Evolutionary conservation across 495 filamentous ascomycete species (phyloP), one percentile per base, ranked within the genome.

Genomic region (Penicillium taxi): DNA sequence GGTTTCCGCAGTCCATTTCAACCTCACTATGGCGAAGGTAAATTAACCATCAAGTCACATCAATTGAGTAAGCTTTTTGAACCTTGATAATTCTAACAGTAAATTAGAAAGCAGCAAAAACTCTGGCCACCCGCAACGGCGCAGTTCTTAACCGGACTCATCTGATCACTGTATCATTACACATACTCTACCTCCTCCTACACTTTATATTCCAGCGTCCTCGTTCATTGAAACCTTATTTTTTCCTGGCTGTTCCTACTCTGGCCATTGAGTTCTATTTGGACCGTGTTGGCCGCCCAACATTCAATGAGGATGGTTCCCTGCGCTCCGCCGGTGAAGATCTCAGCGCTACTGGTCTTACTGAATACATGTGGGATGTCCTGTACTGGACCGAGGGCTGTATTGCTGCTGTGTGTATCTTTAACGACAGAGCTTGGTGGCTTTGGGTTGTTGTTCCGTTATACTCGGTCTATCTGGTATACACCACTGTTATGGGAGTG

Each of bases 341-440:
- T 57, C 72, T 98, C 16, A 80, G 84, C 18, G 86, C 86, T 0
- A 75, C 82, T 17, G 91, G 91, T 0, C 64, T 98, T 59, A 96
- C 88, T 6, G 91, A 98, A 61, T 98, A 89, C 63, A 84, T 96
- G 82, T 96, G 90, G 73, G 91, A 98, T 66, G 72, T 95, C 17
- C 67, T 96, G 22, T 96, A 94, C 70, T 88, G 91, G 64, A 89
- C 85, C 1, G 87, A 84, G 80, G 77, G 69, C 13, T 80, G 75
- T 16, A 66, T 86, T 19, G 59, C 73, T 6, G 59, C 76, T 5
- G 84, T 74, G 2, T 77, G 75, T 8, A 29, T 87, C 3, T 74
- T 86, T 31, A 84, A 84, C 17, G 80, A 90, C 53, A 74, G 77
- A 58, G 81, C 73, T 9, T 91, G 86, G 86, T 76, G 84, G 59